Conservation (phyloP, 2,329 filamentous ascomycete genomes). For the Coleophoma cylindrospora region DNA sequence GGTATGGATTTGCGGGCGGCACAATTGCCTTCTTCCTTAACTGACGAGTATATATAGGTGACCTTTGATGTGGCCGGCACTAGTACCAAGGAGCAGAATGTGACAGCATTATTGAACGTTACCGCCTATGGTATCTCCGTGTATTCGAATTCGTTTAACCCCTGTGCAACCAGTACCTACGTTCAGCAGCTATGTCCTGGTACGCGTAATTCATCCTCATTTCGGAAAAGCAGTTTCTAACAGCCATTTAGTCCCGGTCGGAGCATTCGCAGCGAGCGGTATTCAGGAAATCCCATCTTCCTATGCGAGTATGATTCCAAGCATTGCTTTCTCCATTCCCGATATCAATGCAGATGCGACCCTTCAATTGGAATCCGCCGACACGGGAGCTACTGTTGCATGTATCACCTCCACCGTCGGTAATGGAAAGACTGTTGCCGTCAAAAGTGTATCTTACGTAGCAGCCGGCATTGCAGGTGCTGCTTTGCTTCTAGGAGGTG, state of each 20-base stretch:
- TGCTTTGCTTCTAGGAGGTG: constrained; percentile 68
- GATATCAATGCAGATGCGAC: constrained; percentile 85
- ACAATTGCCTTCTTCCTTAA: background rate
- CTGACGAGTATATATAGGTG: background rate
- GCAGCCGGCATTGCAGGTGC: constrained; percentile 83
- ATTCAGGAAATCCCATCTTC: constrained; percentile 64
- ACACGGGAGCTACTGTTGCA: constrained; percentile 60
- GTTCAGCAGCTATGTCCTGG: constrained; percentile 77
- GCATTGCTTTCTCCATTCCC: constrained; percentile 85
- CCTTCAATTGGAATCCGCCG: constrained; percentile 63
- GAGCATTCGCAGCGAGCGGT: constrained; percentile 69
- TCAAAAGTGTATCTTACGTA: constrained; percentile 75
- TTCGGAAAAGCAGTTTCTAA: constrained; percentile 10
- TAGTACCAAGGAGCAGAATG: constrained; percentile 70
- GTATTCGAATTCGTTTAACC: constrained; percentile 77
- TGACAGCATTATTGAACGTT: constrained; percentile 70
- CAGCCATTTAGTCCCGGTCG: constrained; percentile 57
- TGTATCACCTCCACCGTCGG: constrained; percentile 78
- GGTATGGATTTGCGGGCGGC: constrained; percentile 32
- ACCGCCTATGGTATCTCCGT: constrained; percentile 80
- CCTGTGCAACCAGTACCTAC: constrained; percentile 64
- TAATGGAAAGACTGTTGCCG: constrained; percentile 79
- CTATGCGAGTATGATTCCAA: constrained; percentile 72
- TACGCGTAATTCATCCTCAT: constrained; percentile 33
- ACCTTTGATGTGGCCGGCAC: constrained; percentile 78